A percentile compares a stretch with the other conserved stretches of the same genome.
Evolutionary conservation across 106 monocot species (phyloP).

Genomic region (Acorus gramineus): DNA sequence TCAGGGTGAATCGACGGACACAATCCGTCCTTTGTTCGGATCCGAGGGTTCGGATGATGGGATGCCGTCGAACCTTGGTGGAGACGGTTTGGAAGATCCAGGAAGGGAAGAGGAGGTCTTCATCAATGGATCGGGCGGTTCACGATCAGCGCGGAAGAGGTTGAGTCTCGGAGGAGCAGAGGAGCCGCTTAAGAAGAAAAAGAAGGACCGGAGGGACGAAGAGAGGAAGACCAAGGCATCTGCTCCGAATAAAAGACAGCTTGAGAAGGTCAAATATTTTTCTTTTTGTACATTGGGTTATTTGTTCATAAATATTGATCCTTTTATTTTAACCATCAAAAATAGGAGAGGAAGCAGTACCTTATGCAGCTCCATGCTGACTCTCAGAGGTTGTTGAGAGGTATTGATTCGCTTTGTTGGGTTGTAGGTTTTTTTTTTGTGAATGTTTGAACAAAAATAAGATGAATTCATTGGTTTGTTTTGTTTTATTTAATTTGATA

Average conservation of each 20-base stretch:
- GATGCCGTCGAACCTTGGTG: constrained; percentile 12
- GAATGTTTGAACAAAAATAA: not conserved
- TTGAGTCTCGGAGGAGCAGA: constrained; percentile 36
- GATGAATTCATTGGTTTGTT: not conserved
- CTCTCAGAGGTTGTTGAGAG: constrained; percentile 75
- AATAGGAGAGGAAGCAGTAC: constrained; percentile 59
- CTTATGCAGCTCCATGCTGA: constrained; percentile 67
- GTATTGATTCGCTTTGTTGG: constrained; percentile 17
- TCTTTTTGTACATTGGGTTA: not conserved
- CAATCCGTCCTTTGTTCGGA: constrained; percentile 57
- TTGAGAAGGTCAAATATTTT: constrained; percentile 40
- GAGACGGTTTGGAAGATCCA: not conserved
- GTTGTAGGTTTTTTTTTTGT: not conserved
- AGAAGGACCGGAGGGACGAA: constrained; percentile 10
- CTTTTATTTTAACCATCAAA: not conserved
- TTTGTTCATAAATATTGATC: not conserved
- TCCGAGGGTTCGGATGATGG: not conserved
- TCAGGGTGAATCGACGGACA: constrained; percentile 2
- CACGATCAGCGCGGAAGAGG: constrained; percentile 50
- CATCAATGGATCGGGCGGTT: constrained; percentile 16
- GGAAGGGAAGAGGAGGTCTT: not conserved
- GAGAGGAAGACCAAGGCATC: constrained; percentile 25
- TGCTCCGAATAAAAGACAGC: constrained; percentile 31
- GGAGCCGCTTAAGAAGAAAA: constrained; percentile 22
- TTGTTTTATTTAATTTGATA: not conserved